phyloP scores from a whole-genome alignment of 108 stramenopile species.

The Craspedostauros australis region DNA sequence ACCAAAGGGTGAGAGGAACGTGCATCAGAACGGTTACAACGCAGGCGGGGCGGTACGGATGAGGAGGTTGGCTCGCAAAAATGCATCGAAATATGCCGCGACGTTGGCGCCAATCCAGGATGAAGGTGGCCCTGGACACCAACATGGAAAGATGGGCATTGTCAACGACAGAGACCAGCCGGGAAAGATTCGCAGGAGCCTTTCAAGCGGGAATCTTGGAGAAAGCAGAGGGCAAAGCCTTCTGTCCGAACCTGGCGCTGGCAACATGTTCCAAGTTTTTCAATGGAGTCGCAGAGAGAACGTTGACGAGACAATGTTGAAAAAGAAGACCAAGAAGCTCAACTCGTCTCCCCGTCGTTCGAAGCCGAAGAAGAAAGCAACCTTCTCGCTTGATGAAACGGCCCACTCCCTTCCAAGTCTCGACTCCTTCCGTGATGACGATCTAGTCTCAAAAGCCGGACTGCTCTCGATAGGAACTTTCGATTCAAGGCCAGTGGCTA shows the following conservation, averaged over 20 bases:
- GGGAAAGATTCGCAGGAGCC: slow-evolving; percentile 2
- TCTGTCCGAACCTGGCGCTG: no score
- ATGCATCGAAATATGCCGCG: neutral
- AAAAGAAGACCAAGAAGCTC: slow-evolving; percentile 2
- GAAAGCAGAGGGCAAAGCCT: neutral
- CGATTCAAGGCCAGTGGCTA: no score
- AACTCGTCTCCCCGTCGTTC: neutral
- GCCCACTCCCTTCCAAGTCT: slow-evolving; percentile 16
- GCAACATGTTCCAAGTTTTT: slow-evolving; percentile 11
- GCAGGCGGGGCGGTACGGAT: neutral
- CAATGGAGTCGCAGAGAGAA: slow-evolving; percentile 18
- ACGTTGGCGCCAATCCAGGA: neutral
- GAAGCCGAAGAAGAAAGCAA: neutral
- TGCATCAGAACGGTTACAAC: neutral
- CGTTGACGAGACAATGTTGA: slow-evolving; percentile 10
- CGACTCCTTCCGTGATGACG: slow-evolving; percentile 8
- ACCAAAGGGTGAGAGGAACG: neutral
- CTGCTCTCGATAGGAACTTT: neutral
- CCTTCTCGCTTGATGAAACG: slow-evolving; percentile 2
- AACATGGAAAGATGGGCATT: neutral
- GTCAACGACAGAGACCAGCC: neutral
- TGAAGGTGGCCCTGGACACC: neutral
- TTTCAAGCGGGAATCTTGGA: neutral
- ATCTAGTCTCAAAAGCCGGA: neutral
- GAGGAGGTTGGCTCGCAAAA: slow-evolving; percentile 1